These are phyloP conservation scores for Sisymbrium altissimum DNA, from an alignment of 345 rosid species.

Conservation along the genomic window DNA sequence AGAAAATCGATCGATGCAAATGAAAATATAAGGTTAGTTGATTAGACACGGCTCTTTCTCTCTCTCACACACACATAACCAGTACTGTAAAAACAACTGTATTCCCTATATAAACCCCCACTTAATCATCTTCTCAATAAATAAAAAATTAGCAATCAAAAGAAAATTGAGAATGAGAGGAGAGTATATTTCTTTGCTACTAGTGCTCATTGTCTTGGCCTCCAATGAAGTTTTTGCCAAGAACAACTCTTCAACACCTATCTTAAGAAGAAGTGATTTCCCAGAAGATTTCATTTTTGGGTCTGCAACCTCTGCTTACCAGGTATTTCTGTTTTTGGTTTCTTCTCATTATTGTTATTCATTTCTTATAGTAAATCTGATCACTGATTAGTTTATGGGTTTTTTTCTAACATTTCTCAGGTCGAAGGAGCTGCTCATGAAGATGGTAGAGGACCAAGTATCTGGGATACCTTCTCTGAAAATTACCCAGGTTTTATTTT, in stretches of 20 bases:
- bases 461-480: slow-evolving; percentile 41
- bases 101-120: slow-evolving; percentile 10
- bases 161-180: slow-evolving; percentile 20
- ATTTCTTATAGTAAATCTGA: background rate
- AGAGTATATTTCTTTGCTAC: background rate
- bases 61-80: background rate
- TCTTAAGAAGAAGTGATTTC: slow-evolving; percentile 26
- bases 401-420: slow-evolving; percentile 4
- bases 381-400: background rate
- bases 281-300: slow-evolving; percentile 42
- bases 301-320: slow-evolving; percentile 42
- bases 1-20: background rate
- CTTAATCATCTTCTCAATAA: background rate
- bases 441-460: slow-evolving; percentile 51
- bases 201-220: slow-evolving; percentile 14
- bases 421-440: slow-evolving; percentile 47
- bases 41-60: background rate
- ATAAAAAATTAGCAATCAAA: background rate
- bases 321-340: slow-evolving; percentile 11
- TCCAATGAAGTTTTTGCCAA: slow-evolving; percentile 23
- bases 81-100: background rate
- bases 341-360: background rate
- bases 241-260: slow-evolving; percentile 9
- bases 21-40: background rate
- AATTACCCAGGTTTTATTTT: slow-evolving; percentile 35